Conservation (phyloP, 495 filamentous ascomycete species). For the Rostrohypoxylon terebratum region DNA sequence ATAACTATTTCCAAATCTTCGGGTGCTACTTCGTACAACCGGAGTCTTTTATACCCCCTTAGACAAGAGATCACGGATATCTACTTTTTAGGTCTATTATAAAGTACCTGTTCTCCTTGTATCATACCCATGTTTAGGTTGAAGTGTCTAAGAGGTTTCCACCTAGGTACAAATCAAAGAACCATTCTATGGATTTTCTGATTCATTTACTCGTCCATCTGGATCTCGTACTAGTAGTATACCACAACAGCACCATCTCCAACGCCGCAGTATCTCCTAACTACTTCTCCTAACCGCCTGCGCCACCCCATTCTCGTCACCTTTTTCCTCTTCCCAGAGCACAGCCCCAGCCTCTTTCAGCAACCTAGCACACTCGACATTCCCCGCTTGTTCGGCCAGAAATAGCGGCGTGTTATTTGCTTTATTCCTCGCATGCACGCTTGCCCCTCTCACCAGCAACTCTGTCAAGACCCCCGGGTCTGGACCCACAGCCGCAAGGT, state of each 20-base stretch:
- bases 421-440: conserved; percentile 86
- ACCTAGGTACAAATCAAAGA: too few species aligned
- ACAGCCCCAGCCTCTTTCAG: conserved; percentile 77
- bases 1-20: too few species aligned
- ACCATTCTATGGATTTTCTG: too few species aligned
- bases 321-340: conserved; percentile 56
- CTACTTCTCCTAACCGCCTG: background rate
- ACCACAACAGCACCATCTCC: background rate
- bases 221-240: too few species aligned
- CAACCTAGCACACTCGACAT: conserved; percentile 70
- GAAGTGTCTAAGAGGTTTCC: too few species aligned
- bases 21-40: too few species aligned
- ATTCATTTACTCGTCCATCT: too few species aligned
- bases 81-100: too few species aligned
- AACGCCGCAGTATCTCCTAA: background rate
- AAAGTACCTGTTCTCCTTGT: too few species aligned
- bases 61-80: too few species aligned
- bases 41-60: too few species aligned
- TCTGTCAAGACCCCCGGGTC: conserved; percentile 71
- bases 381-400: conserved; percentile 70
- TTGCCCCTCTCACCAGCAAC: conserved; percentile 80
- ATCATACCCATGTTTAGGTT: background rate
- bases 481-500: conserved; percentile 66
- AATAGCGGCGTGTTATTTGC: conserved; percentile 85
- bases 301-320: too few species aligned